A percentile compares a stretch with the other conserved stretches of the same genome.
Conservation (phyloP, 768 basidiomycete genomes). For the Symmetrospora coprosmae region DNA sequence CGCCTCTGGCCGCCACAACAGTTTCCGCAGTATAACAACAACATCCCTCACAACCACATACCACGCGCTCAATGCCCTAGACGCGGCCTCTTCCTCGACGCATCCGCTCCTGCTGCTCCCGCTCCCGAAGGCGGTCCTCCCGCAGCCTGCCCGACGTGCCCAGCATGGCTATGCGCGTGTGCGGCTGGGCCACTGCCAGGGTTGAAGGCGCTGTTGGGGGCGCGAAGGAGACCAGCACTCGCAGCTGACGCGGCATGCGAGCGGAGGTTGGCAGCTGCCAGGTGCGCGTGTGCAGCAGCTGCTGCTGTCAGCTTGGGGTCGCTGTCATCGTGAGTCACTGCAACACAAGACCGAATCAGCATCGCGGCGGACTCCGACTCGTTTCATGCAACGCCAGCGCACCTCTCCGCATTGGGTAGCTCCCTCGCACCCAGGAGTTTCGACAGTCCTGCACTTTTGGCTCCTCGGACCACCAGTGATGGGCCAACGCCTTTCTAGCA, state of each 20-base stretch:
- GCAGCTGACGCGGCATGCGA: background rate
- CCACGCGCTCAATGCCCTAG: background rate
- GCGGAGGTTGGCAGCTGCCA: background rate
- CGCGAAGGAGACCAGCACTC: background rate
- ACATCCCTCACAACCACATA: background rate
- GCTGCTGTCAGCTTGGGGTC: constrained; percentile 31
- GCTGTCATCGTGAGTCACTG: constrained; percentile 76
- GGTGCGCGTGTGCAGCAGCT: constrained; percentile 9
- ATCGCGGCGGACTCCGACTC: constrained; percentile 52
- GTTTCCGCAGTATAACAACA: too few relatives aligned
- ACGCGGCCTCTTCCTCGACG: background rate
- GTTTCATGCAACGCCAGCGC: constrained; percentile 41
- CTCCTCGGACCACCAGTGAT: constrained; percentile 86
- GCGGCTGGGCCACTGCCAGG: background rate
- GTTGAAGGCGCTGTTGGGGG: background rate
- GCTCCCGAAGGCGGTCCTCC: too few relatives aligned
- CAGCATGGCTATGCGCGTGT: background rate
- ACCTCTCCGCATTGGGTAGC: constrained; percentile 16
- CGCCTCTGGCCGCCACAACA: background rate
- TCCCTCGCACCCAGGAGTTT: constrained; percentile 2
- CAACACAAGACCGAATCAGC: constrained; percentile 69
- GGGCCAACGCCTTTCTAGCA: constrained; percentile 62
- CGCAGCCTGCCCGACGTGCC: background rate
- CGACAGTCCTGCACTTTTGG: constrained; percentile 41
- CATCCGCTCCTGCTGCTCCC: too few relatives aligned